Evolutionary conservation across 345 rosid genomes (phyloP).

Genomic region (Boechera retrofracta): DNA sequence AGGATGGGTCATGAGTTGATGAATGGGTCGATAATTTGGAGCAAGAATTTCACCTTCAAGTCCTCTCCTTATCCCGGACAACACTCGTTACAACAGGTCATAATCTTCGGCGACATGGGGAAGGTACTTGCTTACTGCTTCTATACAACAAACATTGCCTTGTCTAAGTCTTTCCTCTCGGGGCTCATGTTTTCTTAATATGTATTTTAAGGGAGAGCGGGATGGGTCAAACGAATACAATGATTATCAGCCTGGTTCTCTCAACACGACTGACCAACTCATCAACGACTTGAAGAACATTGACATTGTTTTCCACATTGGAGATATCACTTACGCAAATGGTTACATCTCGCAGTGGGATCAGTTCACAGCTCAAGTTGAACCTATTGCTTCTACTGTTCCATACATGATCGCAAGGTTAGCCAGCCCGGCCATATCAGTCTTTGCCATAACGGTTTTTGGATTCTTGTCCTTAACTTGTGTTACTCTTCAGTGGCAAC

Average conservation of each 20-base stretch:
- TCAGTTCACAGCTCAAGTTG: conserved; percentile 77
- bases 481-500: conserved; percentile 58
- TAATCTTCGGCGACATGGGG: conserved; percentile 87
- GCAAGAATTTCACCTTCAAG: conserved; percentile 64
- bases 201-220: conserved; percentile 59
- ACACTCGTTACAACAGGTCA: conserved; percentile 72
- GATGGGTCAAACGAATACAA: conserved; percentile 76
- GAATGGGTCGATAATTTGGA: conserved; percentile 52
- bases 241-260: conserved; percentile 69
- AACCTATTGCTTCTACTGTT: conserved; percentile 63
- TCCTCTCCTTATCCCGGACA: conserved; percentile 88
- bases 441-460: neutral
- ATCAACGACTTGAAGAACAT: conserved; percentile 58
- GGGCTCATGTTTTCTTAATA: neutral
- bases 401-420: conserved; percentile 78
- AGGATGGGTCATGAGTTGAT: conserved; percentile 58
- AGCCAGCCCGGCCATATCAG: neutral
- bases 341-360: conserved; percentile 80
- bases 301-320: conserved; percentile 72
- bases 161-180: neutral
- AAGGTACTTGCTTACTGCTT: conserved; percentile 49
- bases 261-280: conserved; percentile 70
- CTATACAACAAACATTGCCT: neutral
- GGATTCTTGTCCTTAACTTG: neutral
- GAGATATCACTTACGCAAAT: conserved; percentile 65